A percentile compares a stretch with the other conserved stretches of the same genome.
phyloP scores from a whole-genome alignment of 345 rosid species.

The Camelina sativa region DNA sequence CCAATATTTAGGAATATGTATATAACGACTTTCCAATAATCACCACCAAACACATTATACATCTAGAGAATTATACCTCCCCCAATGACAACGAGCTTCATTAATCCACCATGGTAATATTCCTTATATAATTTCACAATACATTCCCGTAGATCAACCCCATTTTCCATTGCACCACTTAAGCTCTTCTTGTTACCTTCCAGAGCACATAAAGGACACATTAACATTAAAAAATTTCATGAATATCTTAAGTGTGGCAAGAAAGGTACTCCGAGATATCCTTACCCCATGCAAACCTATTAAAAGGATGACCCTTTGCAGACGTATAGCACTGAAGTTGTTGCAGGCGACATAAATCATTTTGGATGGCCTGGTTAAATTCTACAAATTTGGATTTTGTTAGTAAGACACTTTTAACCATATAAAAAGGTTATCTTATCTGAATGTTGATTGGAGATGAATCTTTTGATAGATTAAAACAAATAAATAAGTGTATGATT shows the following conservation, averaged over 20 bases:
- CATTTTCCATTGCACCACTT: conserved; percentile 82
- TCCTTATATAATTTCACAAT: conserved; percentile 69
- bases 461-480: conserved; percentile 10
- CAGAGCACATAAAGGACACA: conserved; percentile 37
- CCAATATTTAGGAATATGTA: conserved; percentile 11
- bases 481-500: conserved; percentile 16
- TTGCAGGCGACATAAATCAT: conserved; percentile 89
- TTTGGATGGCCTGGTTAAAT: conserved; percentile 95
- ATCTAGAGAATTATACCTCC: conserved; percentile 65
- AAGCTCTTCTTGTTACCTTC: conserved; percentile 96
- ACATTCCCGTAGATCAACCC: conserved; percentile 77
- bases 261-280: conserved; percentile 33
- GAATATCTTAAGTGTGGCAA: conserved; percentile 32
- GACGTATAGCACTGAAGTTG: conserved; percentile 95
- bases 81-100: conserved; percentile 97
- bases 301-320: conserved; percentile 67
- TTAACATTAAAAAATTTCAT: conserved; percentile 22
- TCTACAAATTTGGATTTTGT: conserved; percentile 51
- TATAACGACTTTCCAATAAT: conserved; percentile 1
- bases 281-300: conserved; percentile 92
- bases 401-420: conserved; percentile 25
- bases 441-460: conserved; percentile 15
- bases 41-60: conserved; percentile 24
- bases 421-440: conserved; percentile 2
- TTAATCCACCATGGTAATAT: conserved; percentile 83